Conservation (phyloP, 1,284 basidiomycete genomes). For the Somion occarium region DNA sequence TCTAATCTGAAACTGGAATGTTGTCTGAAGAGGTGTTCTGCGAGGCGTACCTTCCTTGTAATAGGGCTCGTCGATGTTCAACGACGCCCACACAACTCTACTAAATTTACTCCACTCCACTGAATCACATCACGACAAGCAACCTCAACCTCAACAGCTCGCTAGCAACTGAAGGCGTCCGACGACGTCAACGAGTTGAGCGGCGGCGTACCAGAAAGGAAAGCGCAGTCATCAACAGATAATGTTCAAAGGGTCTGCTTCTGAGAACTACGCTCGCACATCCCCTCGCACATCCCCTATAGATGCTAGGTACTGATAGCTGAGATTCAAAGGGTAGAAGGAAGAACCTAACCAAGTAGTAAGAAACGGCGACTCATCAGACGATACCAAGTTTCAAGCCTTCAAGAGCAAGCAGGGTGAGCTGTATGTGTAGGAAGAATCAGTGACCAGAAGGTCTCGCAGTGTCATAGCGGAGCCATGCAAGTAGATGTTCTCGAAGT, state of each 20-base stretch:
- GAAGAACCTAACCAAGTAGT: not conserved
- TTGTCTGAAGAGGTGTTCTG: no score
- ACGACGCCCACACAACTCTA: no score
- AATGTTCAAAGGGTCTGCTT: conserved; percentile 26
- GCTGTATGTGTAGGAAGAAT: not conserved
- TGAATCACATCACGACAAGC: no score
- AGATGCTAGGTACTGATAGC: not conserved
- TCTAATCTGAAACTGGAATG: no score
- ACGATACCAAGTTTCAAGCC: not conserved
- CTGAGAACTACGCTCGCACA: conserved; percentile 33
- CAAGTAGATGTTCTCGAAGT: not conserved
- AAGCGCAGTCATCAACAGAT: no score
- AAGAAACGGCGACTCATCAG: not conserved
- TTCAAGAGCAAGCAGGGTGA: not conserved
- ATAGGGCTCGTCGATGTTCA: no score
- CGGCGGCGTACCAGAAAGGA: no score
- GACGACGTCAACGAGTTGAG: no score
- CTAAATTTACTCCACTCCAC: no score
- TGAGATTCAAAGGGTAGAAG: not conserved
- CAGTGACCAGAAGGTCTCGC: not conserved
- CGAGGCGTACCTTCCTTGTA: no score
- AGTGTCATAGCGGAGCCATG: not conserved
- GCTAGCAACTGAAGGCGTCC: no score
- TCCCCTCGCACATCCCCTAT: conserved; percentile 12
- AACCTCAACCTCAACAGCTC: no score